Evolutionary conservation across 2,329 filamentous ascomycete species (phyloP).

Genomic region (Phyllosticta capitalensis): DNA sequence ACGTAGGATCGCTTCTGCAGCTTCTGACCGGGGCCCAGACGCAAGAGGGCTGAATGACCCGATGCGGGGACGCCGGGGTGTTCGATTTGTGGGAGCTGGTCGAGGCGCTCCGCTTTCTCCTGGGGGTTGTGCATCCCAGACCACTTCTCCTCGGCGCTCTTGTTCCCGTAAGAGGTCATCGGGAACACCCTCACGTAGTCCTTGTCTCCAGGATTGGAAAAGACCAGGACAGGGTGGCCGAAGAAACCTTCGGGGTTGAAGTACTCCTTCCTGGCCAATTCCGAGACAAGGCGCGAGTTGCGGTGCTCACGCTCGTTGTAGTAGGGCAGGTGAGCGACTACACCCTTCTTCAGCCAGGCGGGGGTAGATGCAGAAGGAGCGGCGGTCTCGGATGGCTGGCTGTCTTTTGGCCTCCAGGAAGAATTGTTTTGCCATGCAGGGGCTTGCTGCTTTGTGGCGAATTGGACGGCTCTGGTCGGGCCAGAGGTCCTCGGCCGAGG

Average conservation of each 20-base stretch:
- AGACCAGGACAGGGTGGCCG: slow-evolving; percentile 2
- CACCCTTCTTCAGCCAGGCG: neutral
- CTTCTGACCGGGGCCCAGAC: neutral
- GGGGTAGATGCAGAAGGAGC: no score
- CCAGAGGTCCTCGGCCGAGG: no score
- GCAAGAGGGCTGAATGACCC: neutral
- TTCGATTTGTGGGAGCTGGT: neutral
- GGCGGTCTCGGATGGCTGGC: no score
- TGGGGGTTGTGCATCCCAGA: neutral
- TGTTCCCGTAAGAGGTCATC: neutral
- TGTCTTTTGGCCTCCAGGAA: no score
- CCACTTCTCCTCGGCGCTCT: neutral
- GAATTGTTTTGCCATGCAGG: no score
- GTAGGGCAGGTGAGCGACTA: neutral
- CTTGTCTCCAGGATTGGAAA: neutral
- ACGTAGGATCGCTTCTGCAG: neutral
- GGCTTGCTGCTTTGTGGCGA: no score
- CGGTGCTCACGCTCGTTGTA: neutral
- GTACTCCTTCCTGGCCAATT: neutral
- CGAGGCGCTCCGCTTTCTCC: neutral
- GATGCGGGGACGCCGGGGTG: neutral
- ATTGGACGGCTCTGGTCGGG: no score
- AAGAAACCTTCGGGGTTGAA: neutral
- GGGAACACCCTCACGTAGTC: neutral
- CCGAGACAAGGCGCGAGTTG: neutral